Percentiles rank a stretch among this genome's conserved stretches.
These are phyloP conservation scores for Aspergillus phoenicis DNA, from an alignment of 2,329 filamentous ascomycete species.

Conservation along the genomic window DNA sequence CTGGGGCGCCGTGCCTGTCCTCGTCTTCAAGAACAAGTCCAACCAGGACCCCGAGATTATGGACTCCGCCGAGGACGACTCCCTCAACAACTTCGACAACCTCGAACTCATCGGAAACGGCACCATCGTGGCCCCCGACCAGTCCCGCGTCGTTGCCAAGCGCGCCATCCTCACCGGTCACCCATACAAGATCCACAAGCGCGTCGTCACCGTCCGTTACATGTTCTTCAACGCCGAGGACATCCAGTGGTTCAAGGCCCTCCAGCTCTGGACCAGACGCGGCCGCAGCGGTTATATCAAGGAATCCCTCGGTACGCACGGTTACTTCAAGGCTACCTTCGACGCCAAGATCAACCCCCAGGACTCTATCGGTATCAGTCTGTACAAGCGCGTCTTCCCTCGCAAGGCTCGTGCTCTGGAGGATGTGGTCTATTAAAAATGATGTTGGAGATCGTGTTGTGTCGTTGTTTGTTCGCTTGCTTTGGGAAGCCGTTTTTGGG, in stretches of 20 bases:
- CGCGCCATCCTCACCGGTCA: conserved; percentile 92
- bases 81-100: conserved; percentile 39
- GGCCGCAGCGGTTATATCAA: conserved; percentile 90
- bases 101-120: conserved; percentile 82
- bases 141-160: conserved; percentile 82
- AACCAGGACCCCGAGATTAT: conserved; percentile 44
- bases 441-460: not conserved
- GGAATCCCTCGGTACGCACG: conserved; percentile 91
- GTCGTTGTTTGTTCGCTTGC: conserved; percentile 3
- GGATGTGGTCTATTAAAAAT: conserved; percentile 26
- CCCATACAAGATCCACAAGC: conserved; percentile 98
- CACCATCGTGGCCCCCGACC: conserved; percentile 76
- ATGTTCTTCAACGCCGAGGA: conserved; percentile 99
- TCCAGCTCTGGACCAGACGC: conserved; percentile 90
- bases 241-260: conserved; percentile 94
- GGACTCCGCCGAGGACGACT: conserved; percentile 47
- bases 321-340: conserved; percentile 99
- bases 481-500: not conserved
- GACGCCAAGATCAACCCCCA: conserved; percentile 95
- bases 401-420: conserved; percentile 61
- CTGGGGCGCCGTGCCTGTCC: conserved; percentile 86
- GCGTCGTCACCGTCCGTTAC: conserved; percentile 93
- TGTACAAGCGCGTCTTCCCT: conserved; percentile 86
- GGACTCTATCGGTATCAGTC: conserved; percentile 86
- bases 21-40: conserved; percentile 73